Evolutionary conservation across 2,329 filamentous ascomycete genomes (phyloP), one percentile per base, ranked within the genome.

Genomic region (Ophiostoma triangulosporum): DNA sequence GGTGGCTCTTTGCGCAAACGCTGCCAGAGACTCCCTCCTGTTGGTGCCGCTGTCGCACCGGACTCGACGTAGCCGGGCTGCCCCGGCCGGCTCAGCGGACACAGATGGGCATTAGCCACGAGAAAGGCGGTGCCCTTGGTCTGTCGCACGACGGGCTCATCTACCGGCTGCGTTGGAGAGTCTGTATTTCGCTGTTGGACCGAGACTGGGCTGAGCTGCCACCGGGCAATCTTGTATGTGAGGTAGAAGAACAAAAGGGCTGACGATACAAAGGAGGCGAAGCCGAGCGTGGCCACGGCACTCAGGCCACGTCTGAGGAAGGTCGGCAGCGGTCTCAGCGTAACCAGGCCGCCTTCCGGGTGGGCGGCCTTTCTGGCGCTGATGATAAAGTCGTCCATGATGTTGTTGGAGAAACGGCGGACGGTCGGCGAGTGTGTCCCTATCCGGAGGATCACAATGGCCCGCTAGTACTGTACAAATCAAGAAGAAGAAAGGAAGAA

Each of bases 1-100:
- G 73, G 73, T 6, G 70, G 67, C 20, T 68, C 65, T 36, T 62
- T 64, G 50, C 62, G 59, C 26, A 63, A 50, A 12, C 62, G 60
- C n/a, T 57, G 46, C 29, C 57, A 56, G 32, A 64, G 55, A 9
- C 51, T 36, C 22, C 59, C 55, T 29, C 40, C 43, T 5, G n/a
- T 24, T 7, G 9, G 29, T 3, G 3, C 20, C 12, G 32, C 12
- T 43, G 17, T 8, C 4, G 20, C 36, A 11, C 17, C 4, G 6
- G 36, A 11, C 9, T 40, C 36, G 20, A 40, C 43, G 11, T 46
- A 46, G 6, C 43, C 43, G 14, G 43, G 43, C 53, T 9, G 6
- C 12, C 48, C 26, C 7, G 56, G 57, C 14, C 59, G 58, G 31
- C 54, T 58, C 40, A 54, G 59, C 24, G 58, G 57, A 36, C 57